These are phyloP conservation scores for Neonectria faginata DNA, from an alignment of 2,329 filamentous ascomycete species.

Conservation along the genomic window DNA sequence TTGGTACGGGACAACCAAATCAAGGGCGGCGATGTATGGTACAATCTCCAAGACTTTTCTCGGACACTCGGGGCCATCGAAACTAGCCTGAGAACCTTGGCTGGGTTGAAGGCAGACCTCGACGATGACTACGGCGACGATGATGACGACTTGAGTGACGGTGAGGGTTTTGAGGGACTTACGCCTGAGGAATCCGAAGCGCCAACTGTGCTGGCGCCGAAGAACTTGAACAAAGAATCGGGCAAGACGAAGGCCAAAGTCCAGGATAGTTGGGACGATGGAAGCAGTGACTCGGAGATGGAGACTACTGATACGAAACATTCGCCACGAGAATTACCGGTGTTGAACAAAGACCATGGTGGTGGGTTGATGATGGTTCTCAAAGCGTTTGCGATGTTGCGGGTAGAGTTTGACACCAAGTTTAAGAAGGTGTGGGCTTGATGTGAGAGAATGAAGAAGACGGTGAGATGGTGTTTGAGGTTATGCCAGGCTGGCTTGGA, in stretches of 20 bases:
- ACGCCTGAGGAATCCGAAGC: constrained; percentile 45
- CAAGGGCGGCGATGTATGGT: constrained; percentile 77
- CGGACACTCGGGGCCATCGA: constrained; percentile 77
- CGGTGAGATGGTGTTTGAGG: not conserved
- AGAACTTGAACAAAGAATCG: not conserved
- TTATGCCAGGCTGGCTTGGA: not conserved
- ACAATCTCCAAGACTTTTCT: constrained; percentile 70
- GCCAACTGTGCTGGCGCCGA: constrained; percentile 36
- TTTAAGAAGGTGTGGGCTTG: constrained; percentile 72
- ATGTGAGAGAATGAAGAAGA: not conserved
- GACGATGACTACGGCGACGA: constrained; percentile 50
- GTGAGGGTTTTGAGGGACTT: constrained; percentile 57
- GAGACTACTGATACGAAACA: constrained; percentile 22
- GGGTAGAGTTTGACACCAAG: constrained; percentile 71
- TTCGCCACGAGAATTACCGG: not conserved
- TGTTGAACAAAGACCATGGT: constrained; percentile 49
- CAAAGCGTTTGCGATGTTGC: constrained; percentile 67
- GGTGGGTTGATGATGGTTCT: constrained; percentile 67
- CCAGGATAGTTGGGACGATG: constrained; percentile 58
- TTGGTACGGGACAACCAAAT: constrained; percentile 75
- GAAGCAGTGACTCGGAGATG: constrained; percentile 14
- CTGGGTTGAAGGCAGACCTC: constrained; percentile 50
- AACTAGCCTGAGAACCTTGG: constrained; percentile 69
- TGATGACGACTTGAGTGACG: constrained; percentile 51
- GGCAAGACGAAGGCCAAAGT: constrained; percentile 27